These are phyloP conservation scores for Huntiella moniliformis DNA, from an alignment of 2,329 filamentous ascomycete genomes.

Conservation along the genomic window DNA sequence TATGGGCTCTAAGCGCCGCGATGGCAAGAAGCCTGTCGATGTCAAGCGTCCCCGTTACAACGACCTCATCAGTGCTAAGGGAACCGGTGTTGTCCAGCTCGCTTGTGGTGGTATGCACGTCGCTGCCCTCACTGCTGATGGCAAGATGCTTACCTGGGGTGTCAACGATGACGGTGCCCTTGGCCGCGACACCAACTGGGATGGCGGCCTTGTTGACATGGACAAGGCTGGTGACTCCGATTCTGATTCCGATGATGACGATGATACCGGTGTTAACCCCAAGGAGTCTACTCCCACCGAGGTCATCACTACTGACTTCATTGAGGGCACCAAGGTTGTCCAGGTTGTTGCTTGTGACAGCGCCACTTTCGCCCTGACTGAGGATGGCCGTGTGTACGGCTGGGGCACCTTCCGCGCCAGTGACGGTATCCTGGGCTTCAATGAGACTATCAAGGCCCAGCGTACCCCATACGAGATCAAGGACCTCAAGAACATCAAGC, in stretches of 20 bases:
- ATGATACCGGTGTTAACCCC: conserved; percentile 51
- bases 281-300: conserved; percentile 47
- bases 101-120: conserved; percentile 71
- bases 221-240: conserved; percentile 35
- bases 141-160: conserved; percentile 70
- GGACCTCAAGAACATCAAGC: conserved; percentile 44
- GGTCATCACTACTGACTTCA: conserved; percentile 39
- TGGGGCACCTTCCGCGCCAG: conserved; percentile 63
- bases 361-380: conserved; percentile 56
- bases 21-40: conserved; percentile 43
- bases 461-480: conserved; percentile 34
- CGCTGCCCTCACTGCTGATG: conserved; percentile 57
- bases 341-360: conserved; percentile 58
- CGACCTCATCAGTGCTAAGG: conserved; percentile 40
- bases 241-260: conserved; percentile 36
- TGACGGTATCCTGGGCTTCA: conserved; percentile 48
- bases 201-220: conserved; percentile 41
- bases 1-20: conserved; percentile 48
- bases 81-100: conserved; percentile 57
- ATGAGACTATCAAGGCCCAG: conserved; percentile 31
- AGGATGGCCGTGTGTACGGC: conserved; percentile 57
- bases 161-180: conserved; percentile 74
- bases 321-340: conserved; percentile 38
- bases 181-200: conserved; percentile 53
- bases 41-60: conserved; percentile 72